Percentiles rank a stretch among this genome's conserved stretches.
Evolutionary conservation across 2,329 filamentous ascomycete genomes (phyloP).

Genomic region (Fusarium liriodendri): DNA sequence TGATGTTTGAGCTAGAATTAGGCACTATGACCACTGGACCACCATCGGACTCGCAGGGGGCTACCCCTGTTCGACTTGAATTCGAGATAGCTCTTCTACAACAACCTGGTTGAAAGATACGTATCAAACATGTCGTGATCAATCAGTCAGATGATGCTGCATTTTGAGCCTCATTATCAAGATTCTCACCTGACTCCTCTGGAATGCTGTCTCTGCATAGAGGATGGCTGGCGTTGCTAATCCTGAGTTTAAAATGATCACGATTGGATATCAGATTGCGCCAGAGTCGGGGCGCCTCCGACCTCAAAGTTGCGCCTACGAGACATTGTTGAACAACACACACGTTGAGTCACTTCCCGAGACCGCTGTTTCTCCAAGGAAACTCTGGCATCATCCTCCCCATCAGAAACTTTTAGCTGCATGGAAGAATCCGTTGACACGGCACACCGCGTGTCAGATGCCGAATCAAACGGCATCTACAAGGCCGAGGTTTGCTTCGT

Average conservation of each 20-base stretch:
- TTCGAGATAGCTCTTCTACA: neutral
- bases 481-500: slow-evolving; percentile 28
- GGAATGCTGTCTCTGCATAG: neutral
- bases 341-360: neutral
- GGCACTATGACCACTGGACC: neutral
- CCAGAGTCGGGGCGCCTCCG: slow-evolving; percentile 2
- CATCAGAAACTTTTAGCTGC: slow-evolving; percentile 14
- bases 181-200: neutral
- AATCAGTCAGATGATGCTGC: neutral
- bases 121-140: neutral
- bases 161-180: neutral
- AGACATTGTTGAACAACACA: neutral
- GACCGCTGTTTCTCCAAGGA: neutral
- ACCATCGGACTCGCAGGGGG: neutral
- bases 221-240: neutral
- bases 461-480: slow-evolving; percentile 12
- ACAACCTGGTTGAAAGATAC: neutral
- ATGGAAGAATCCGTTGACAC: slow-evolving; percentile 10
- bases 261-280: slow-evolving; percentile 9
- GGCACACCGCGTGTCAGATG: neutral
- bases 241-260: neutral
- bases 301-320: slow-evolving; percentile 11
- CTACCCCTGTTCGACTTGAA: no score
- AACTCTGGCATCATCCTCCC: neutral
- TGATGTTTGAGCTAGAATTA: neutral